These are phyloP conservation scores for Hanseniaspora occidentalis DNA, from an alignment of 805 yeast genomes.

Conservation along the genomic window DNA sequence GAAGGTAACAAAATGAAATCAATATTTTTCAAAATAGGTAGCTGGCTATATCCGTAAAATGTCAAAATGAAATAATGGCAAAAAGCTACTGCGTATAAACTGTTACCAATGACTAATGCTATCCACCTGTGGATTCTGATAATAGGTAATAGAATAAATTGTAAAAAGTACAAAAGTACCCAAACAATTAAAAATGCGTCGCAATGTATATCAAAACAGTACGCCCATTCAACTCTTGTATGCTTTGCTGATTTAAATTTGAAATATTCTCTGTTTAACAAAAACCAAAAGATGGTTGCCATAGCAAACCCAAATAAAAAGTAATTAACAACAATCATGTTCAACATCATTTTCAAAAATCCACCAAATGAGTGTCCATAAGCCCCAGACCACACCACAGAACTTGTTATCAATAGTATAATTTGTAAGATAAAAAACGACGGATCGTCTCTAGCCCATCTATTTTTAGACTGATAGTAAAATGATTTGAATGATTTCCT, in stretches of 20 bases:
- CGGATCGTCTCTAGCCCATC: slow-evolving; percentile 89
- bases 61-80: slow-evolving; percentile 70
- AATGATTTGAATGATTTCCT: slow-evolving; percentile 70
- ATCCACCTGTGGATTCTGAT: slow-evolving; percentile 52
- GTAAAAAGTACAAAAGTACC: slow-evolving; percentile 62
- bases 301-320: slow-evolving; percentile 54
- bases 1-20: slow-evolving; percentile 54
- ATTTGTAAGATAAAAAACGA: slow-evolving; percentile 66
- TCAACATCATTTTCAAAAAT: slow-evolving; percentile 52
- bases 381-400: slow-evolving; percentile 83
- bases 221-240: slow-evolving; percentile 63
- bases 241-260: slow-evolving; percentile 25
- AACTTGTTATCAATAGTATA: slow-evolving; percentile 55
- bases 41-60: slow-evolving; percentile 76
- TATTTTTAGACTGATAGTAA: slow-evolving; percentile 66
- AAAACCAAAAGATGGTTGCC: slow-evolving; percentile 61
- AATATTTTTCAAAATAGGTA: slow-evolving; percentile 54
- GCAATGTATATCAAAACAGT: slow-evolving; percentile 89
- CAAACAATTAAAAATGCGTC: slow-evolving; percentile 76
- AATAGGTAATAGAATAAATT: slow-evolving; percentile 63
- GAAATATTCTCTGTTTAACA: slow-evolving; percentile 51
- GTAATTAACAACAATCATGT: slow-evolving; percentile 81
- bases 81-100: slow-evolving; percentile 60
- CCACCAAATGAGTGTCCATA: slow-evolving; percentile 54
- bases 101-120: slow-evolving; percentile 64